Conservation (phyloP, 768 basidiomycete genomes). For the Pleurotus tuber-regium region DNA sequence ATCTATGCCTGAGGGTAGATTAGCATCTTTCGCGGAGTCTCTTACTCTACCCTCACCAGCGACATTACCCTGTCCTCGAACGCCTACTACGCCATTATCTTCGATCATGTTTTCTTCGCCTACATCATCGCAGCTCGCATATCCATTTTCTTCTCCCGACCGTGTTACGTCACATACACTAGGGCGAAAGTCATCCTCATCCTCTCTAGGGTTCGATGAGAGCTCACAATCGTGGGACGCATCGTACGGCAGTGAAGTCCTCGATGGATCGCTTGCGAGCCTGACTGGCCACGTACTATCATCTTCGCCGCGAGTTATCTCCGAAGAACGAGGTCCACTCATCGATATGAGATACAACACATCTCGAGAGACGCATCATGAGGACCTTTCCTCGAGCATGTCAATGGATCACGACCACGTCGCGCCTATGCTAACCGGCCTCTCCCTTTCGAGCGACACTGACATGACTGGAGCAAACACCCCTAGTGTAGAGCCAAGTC, state of each 20-base stretch:
- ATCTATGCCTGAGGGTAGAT: no score
- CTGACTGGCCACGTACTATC: not conserved
- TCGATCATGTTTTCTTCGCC: constrained; percentile 27
- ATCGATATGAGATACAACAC: not conserved
- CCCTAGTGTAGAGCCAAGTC: constrained; percentile 13
- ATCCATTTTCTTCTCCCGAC: constrained; percentile 13
- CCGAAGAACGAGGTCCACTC: not conserved
- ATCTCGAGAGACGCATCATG: not conserved
- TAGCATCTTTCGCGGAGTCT: no score
- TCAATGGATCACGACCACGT: no score
- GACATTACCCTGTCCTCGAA: not conserved
- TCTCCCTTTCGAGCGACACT: not conserved
- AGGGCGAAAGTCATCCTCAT: no score
- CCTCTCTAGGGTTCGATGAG: no score
- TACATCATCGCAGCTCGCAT: constrained; percentile 20
- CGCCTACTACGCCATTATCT: constrained; percentile 13
- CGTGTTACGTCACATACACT: no score
- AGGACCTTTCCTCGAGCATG: not conserved
- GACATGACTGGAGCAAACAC: constrained; percentile 11
- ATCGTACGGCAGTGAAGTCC: constrained; percentile 19
- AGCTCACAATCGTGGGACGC: constrained; percentile 26
- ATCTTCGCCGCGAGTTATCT: no score
- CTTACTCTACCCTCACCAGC: constrained; percentile 9
- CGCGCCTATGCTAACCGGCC: no score
- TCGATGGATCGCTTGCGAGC: constrained; percentile 10